phyloP scores from a whole-genome alignment of 23 red algal genomes.

The Gracilaria domingensis region DNA sequence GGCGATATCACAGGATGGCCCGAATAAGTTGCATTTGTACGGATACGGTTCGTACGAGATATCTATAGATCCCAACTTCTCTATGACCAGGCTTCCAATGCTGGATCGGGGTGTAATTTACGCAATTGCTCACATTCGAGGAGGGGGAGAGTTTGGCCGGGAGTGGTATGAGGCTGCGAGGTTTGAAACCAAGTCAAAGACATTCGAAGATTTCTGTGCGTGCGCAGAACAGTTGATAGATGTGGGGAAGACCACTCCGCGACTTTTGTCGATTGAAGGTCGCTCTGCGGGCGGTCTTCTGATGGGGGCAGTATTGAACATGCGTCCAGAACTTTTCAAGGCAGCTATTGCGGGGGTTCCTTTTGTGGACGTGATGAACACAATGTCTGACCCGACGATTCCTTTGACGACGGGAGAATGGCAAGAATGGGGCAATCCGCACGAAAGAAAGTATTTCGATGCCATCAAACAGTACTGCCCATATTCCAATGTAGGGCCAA shows the following conservation, averaged over 20 bases:
- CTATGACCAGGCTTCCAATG: constrained; percentile 64
- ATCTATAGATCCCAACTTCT: constrained; percentile 83
- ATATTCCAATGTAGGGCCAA: constrained; percentile 71
- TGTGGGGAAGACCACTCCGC: constrained; percentile 33
- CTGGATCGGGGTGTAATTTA: constrained; percentile 84
- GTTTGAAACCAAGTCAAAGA: constrained; percentile 83
- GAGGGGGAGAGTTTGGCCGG: constrained; percentile 84
- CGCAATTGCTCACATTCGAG: constrained; percentile 86
- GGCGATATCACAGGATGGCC: constrained; percentile 22
- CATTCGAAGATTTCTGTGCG: constrained; percentile 88
- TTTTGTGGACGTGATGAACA: constrained; percentile 93
- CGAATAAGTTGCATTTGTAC: constrained; percentile 68
- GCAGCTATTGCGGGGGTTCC: constrained; percentile 84
- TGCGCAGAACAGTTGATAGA: constrained; percentile 69
- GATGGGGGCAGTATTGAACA: constrained; percentile 85
- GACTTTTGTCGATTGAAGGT: constrained; percentile 74
- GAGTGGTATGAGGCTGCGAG: constrained; percentile 82
- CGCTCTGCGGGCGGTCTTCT: constrained; percentile 85
- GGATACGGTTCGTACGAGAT: constrained; percentile 95
- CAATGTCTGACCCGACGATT: constrained; percentile 91
- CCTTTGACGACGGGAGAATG: constrained; percentile 91
- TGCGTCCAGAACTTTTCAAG: constrained; percentile 86
- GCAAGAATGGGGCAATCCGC: constrained; percentile 93
- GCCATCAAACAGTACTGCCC: constrained; percentile 82
- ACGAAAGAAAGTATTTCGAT: constrained; percentile 71